phyloP scores from a whole-genome alignment of 1,139 yeast genomes.

The Candida sp. region DNA sequence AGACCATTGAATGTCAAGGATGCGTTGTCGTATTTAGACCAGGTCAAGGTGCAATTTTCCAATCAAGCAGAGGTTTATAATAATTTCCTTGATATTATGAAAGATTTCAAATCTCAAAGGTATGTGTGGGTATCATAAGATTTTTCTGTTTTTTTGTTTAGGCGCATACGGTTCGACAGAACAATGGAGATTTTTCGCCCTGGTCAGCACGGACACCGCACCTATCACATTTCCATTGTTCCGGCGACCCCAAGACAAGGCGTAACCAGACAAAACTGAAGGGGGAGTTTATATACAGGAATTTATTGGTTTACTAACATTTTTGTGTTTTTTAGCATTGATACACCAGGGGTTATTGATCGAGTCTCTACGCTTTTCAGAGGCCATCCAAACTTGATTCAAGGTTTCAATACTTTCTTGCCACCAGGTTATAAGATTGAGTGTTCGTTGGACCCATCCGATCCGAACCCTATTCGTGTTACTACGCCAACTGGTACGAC shows the following conservation, averaged over 20 bases:
- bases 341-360: constrained; percentile 98
- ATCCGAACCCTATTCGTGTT: constrained; percentile 91
- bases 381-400: constrained; percentile 92
- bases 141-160: background rate
- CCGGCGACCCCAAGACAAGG: background rate
- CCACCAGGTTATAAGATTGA: constrained; percentile 98
- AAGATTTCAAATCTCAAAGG: constrained; percentile 94
- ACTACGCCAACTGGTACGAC: constrained; percentile 96
- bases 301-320: constrained; percentile 8
- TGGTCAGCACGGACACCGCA: background rate
- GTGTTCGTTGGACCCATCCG: constrained; percentile 88
- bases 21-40: constrained; percentile 94
- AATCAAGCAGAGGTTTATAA: constrained; percentile 96
- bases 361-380: constrained; percentile 89
- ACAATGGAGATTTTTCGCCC: background rate
- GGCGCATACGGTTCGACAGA: background rate
- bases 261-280: background rate
- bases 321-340: constrained; percentile 54
- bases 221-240: background rate
- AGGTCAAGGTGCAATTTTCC: constrained; percentile 91
- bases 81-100: constrained; percentile 96
- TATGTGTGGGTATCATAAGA: constrained; percentile 29
- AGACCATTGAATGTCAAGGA: constrained; percentile 95
- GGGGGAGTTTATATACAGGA: background rate
- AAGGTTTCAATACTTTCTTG: constrained; percentile 95